phyloP scores from a whole-genome alignment of 1,284 basidiomycete species.

The Papiliotrema terrestris region DNA sequence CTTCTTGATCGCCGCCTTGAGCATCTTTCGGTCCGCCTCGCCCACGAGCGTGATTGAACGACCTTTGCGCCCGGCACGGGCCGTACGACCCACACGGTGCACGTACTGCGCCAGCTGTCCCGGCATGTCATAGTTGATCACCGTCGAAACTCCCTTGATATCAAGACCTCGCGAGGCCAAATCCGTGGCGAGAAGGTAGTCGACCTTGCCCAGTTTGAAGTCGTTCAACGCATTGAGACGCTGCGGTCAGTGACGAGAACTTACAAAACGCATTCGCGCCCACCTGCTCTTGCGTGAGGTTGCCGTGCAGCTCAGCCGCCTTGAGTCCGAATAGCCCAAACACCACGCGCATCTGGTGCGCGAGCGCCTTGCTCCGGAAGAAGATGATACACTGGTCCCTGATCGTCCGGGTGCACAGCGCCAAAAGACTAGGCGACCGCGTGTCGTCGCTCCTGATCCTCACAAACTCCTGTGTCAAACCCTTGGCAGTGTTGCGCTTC shows the following conservation, averaged over 20 bases:
- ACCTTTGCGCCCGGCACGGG: slow-evolving; percentile 87
- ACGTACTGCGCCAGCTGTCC: slow-evolving; percentile 88
- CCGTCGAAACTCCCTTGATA: slow-evolving; percentile 95
- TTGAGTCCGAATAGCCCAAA: slow-evolving; percentile 85
- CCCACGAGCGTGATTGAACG: slow-evolving; percentile 93
- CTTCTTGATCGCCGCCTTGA: slow-evolving; percentile 93
- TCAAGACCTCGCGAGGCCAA: slow-evolving; percentile 92
- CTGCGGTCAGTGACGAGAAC: slow-evolving; percentile 48
- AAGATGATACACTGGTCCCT: slow-evolving; percentile 84
- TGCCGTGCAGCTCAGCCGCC: slow-evolving; percentile 88
- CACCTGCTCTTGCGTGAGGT: slow-evolving; percentile 91
- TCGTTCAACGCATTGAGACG: slow-evolving; percentile 77
- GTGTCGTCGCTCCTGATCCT: slow-evolving; percentile 71
- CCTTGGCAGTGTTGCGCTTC: slow-evolving; percentile 79
- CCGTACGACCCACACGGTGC: slow-evolving; percentile 94
- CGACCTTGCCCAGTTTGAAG: slow-evolving; percentile 80
- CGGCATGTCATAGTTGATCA: slow-evolving; percentile 99
- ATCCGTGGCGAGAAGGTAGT: slow-evolving; percentile 93
- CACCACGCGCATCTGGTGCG: slow-evolving; percentile 92
- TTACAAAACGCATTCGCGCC: slow-evolving; percentile 23
- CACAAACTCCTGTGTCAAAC: slow-evolving; percentile 94
- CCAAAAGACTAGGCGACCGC: slow-evolving; percentile 74
- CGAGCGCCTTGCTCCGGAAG: slow-evolving; percentile 91
- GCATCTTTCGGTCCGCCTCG: slow-evolving; percentile 91
- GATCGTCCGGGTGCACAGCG: slow-evolving; percentile 85